Percentiles rank a stretch among this genome's conserved stretches.
phyloP scores from a whole-genome alignment of 2,329 filamentous ascomycete species.

The Colletotrichum tofieldiae region DNA sequence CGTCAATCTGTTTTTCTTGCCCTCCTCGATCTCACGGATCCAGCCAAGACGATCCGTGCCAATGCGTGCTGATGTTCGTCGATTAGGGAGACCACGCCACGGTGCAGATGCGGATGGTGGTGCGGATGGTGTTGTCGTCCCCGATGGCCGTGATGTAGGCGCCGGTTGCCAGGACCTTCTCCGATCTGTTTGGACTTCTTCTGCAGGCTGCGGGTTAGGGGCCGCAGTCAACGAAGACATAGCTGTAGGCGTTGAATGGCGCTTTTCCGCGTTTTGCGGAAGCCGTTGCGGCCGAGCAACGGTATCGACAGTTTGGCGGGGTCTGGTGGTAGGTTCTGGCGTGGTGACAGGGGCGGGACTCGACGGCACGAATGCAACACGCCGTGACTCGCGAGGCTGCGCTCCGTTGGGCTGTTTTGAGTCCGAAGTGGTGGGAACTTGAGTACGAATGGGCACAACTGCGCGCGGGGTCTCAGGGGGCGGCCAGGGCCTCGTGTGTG shows the following conservation, averaged over 20 bases:
- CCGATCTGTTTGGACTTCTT: constrained; percentile 6
- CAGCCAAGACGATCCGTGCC: constrained; percentile 33
- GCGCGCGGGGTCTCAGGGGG: constrained; percentile 12
- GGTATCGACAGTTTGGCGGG: not conserved
- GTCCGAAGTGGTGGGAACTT: not conserved
- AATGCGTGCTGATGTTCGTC: constrained; percentile 18
- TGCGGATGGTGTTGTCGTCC: constrained; percentile 4
- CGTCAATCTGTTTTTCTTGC: constrained; percentile 11
- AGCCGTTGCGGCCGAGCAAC: constrained; percentile 9
- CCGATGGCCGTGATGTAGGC: constrained; percentile 16
- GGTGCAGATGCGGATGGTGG: constrained; percentile 32
- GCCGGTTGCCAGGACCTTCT: constrained; percentile 35
- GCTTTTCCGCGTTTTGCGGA: constrained; percentile 17
- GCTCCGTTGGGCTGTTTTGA: constrained; percentile 7
- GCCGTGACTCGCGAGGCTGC: constrained; percentile 26
- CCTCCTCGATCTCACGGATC: constrained; percentile 36
- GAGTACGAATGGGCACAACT: not conserved
- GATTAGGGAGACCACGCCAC: constrained; percentile 10
- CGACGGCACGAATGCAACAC: constrained; percentile 21
- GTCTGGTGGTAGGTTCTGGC: not conserved
- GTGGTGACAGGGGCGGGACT: not conserved
- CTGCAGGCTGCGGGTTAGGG: not conserved
- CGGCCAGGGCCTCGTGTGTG: constrained; percentile 33
- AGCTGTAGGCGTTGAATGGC: constrained; percentile 24
- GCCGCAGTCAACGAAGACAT: not conserved